These are phyloP conservation scores for Pinus tabuliformis DNA, from an alignment of 75 land plant genomes.

Conservation along the genomic window DNA sequence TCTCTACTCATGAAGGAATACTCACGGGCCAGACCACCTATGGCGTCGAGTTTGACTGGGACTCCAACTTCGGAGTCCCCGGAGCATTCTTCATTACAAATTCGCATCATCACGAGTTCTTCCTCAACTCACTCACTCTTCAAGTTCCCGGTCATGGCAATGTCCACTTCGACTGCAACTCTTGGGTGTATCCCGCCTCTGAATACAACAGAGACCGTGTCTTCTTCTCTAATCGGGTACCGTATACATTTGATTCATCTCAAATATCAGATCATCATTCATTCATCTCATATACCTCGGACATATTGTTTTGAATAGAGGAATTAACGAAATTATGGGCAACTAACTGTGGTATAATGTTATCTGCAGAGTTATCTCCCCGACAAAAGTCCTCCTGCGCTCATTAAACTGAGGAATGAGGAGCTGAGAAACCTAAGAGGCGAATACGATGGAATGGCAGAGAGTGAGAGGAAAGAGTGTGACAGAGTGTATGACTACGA, in stretches of 20 bases:
- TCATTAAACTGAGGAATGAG: conserved; percentile 22
- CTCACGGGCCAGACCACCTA: background rate
- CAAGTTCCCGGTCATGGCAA: conserved; percentile 21
- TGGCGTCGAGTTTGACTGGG: conserved; percentile 1
- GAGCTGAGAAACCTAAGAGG: conserved; percentile 39
- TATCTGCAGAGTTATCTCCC: conserved; percentile 47
- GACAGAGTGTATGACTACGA: conserved; percentile 61
- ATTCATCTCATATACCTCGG: too few species aligned
- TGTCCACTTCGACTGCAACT: conserved; percentile 75
- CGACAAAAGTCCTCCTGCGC: conserved; percentile 28
- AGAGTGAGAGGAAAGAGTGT: conserved; percentile 13
- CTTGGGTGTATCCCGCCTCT: conserved; percentile 69
- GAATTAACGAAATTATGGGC: background rate
- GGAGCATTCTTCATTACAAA: conserved; percentile 36
- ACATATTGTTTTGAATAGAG: background rate
- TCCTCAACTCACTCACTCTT: conserved; percentile 4
- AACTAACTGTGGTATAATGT: background rate
- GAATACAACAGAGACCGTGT: conserved; percentile 55
- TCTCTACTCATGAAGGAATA: background rate
- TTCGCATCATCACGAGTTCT: conserved; percentile 32
- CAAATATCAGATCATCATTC: too few species aligned
- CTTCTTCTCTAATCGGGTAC: conserved; percentile 65
- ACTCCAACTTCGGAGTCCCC: conserved; percentile 16
- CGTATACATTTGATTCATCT: conserved; percentile 22
- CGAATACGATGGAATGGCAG: conserved; percentile 23